A percentile compares a stretch with the other conserved stretches of the same genome.
Conservation (phyloP, 306 rosid species). For the Castanea sativa region DNA sequence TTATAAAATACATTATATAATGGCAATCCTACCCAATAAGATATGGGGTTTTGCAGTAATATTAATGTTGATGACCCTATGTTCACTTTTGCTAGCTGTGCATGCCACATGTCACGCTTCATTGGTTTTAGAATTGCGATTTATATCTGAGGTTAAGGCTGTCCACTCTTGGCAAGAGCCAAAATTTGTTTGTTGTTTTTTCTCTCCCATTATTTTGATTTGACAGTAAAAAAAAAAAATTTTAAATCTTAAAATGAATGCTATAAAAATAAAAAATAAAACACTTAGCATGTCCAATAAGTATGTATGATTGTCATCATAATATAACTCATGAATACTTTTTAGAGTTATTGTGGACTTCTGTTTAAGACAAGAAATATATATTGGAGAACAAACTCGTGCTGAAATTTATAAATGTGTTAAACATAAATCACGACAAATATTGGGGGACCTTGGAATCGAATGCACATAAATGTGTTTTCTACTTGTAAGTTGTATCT, state of each 20-base stretch:
- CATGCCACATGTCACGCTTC: neutral
- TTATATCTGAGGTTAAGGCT: neutral
- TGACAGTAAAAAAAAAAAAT: too few relatives aligned
- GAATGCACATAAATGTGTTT: constrained; percentile 26
- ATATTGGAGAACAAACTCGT: constrained; percentile 8
- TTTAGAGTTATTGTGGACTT: constrained; percentile 8
- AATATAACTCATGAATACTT: constrained; percentile 18
- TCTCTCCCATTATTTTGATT: neutral
- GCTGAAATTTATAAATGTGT: constrained; percentile 5
- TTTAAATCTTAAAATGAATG: too few relatives aligned
- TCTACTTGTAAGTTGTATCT: constrained; percentile 15
- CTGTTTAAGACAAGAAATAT: constrained; percentile 10
- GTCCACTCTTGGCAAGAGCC: too few relatives aligned
- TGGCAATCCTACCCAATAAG: constrained; percentile 5
- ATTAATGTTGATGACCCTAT: constrained; percentile 9
- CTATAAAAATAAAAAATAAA: too few relatives aligned
- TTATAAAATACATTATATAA: constrained; percentile 2
- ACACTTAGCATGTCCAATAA: constrained; percentile 12
- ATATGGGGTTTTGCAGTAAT: constrained; percentile 16
- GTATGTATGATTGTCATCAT: neutral
- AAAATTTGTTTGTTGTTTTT: neutral
- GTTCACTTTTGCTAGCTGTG: neutral
- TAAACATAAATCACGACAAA: constrained; percentile 17
- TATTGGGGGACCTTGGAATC: constrained; percentile 22
- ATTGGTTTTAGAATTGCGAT: constrained; percentile 1